These are phyloP conservation scores for Hypholoma fasciculare DNA, from an alignment of 768 basidiomycete species.

Conservation along the genomic window DNA sequence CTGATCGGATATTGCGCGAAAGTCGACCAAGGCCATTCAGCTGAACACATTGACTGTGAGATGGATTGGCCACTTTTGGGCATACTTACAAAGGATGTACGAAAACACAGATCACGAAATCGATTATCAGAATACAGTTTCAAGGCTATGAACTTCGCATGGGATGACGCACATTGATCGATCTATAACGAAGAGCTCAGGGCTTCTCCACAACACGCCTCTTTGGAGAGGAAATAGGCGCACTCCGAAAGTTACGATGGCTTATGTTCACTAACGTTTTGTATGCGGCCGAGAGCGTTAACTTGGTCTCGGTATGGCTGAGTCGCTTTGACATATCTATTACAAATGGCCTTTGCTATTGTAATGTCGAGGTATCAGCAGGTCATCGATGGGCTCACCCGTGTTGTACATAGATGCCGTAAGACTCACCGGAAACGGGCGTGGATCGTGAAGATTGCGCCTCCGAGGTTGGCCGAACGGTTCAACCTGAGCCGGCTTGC, in stretches of 20 bases:
- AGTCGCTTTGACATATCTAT: too few relatives aligned
- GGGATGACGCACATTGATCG: neutral
- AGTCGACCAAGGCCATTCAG: too few relatives aligned
- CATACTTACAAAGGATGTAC: too few relatives aligned
- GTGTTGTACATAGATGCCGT: neutral
- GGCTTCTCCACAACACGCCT: neutral
- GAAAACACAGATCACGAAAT: neutral
- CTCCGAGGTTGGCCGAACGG: neutral
- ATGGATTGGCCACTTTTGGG: too few relatives aligned
- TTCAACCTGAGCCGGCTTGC: neutral
- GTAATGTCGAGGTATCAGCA: too few relatives aligned
- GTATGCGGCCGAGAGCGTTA: too few relatives aligned
- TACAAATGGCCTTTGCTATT: too few relatives aligned
- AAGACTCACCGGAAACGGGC: neutral
- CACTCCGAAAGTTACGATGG: too few relatives aligned
- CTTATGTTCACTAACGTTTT: too few relatives aligned
- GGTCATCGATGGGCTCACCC: neutral
- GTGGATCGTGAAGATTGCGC: neutral
- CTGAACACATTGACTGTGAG: too few relatives aligned
- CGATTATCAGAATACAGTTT: neutral
- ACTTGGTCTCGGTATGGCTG: too few relatives aligned
- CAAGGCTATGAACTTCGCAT: neutral
- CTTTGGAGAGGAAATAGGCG: neutral
- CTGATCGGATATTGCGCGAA: too few relatives aligned
- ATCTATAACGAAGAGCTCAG: neutral